Evolutionary conservation across 192 early-diverging fungal species (phyloP), one percentile per base, ranked within the genome.

Genomic region (Glomus cerebriforme): DNA sequence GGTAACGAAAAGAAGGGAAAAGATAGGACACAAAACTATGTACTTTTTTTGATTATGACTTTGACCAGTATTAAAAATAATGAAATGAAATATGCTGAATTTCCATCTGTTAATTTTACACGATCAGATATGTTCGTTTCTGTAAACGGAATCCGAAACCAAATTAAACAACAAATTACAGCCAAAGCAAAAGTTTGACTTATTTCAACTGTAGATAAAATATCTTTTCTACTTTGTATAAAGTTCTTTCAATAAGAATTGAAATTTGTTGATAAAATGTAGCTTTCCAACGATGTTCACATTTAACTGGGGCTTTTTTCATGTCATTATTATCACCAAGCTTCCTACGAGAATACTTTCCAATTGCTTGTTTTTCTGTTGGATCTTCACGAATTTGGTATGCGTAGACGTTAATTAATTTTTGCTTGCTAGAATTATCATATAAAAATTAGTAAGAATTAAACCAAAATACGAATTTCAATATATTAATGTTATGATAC

Each of bases 221-320:
- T 63, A 8, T 10, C 74, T 26, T 15, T 27, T 27, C 22, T 37
- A n/a, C 74, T 59, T 29, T 76, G 74, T 43, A 64, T 76, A 43
- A 76, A 76, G 12, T 31, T 49, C 74, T 24, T 37, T 76, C 59
- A 10, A 60, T 76, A 27, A 76, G 54, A 39, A 76, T 63, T n/a
- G 32, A 29, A 37, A 75, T 3, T 75, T 75, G 59, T 45, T 75
- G 74, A 0, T 6, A 0, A 43, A 63, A 75, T 6, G 74, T 75
- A 6, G 74, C 59, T 17, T 63, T 59, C 74, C 74, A 75, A 15
- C 19, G 7, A 75, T 62, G 32, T 35, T 75, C 26, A n/a, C 12
- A 6, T 1, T 6, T 59, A 17, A 73, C n/a, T 58, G 72, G 72
- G 9, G 22, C 39, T 19, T 3, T 17, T 37, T 24, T 29, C 12